These are phyloP conservation scores for Malassezia sympodialis DNA, from an alignment of 1,284 basidiomycete genomes.

Conservation along the genomic window DNA sequence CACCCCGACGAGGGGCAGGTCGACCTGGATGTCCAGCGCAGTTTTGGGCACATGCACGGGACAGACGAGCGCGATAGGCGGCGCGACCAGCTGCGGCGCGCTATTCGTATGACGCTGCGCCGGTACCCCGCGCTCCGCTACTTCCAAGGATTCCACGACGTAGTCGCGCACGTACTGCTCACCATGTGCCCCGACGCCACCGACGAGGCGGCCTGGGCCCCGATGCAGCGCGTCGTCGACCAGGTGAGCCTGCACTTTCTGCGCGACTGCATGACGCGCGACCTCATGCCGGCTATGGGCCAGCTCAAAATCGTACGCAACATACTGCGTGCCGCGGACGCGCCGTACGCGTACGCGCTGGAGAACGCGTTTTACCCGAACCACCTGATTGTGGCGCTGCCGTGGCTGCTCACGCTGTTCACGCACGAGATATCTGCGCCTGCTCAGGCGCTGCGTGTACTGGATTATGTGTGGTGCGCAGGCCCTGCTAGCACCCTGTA, in stretches of 20 bases:
- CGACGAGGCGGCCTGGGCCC: neutral
- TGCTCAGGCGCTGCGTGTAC: conserved; percentile 63
- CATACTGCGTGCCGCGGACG: conserved; percentile 63
- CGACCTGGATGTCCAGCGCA: conserved; percentile 39
- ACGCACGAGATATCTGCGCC: conserved; percentile 70
- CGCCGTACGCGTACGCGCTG: conserved; percentile 59
- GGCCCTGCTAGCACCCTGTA: conserved; percentile 73
- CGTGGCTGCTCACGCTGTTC: conserved; percentile 79
- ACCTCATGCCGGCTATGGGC: conserved; percentile 73
- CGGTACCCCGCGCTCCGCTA: conserved; percentile 65
- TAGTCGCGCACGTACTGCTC: conserved; percentile 72
- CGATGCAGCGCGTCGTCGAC: conserved; percentile 43
- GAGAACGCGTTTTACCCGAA: conserved; percentile 56
- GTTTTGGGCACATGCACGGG: conserved; percentile 21
- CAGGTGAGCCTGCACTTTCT: conserved; percentile 70
- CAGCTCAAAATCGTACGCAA: conserved; percentile 62
- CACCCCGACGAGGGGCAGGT: conserved; percentile 38
- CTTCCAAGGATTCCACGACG: conserved; percentile 83
- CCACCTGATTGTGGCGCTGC: conserved; percentile 66
- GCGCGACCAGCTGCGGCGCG: conserved; percentile 23
- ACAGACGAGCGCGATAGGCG: conserved; percentile 13
- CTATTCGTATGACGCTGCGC: conserved; percentile 60
- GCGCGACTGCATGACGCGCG: conserved; percentile 76
- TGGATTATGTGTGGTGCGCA: conserved; percentile 72
- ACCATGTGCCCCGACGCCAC: conserved; percentile 53